Evolutionary conservation across 1,284 basidiomycete species (phyloP).

Genomic region (Pterulicium gracile): DNA sequence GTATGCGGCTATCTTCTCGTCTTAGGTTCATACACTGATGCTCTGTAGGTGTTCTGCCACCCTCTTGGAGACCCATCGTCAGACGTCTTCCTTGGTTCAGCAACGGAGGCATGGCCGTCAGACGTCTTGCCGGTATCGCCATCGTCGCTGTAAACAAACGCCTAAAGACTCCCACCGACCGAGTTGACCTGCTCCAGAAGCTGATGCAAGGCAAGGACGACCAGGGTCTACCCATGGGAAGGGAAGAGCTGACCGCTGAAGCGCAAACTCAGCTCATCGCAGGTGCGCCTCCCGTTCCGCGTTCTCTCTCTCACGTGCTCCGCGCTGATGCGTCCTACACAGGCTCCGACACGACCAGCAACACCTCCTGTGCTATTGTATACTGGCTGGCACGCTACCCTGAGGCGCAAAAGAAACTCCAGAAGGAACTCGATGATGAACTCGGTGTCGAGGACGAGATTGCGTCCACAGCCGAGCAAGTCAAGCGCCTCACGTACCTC

Average conservation of each 20-base stretch:
- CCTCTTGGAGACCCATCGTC: slow-evolving; percentile 58
- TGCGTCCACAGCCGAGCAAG: slow-evolving; percentile 43
- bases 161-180: slow-evolving; percentile 49
- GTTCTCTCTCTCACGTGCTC: slow-evolving; percentile 59
- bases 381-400: slow-evolving; percentile 72
- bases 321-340: slow-evolving; percentile 6
- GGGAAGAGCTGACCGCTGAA: slow-evolving; percentile 79
- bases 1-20: slow-evolving; percentile 14
- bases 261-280: slow-evolving; percentile 81
- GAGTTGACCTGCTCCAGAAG: slow-evolving; percentile 74
- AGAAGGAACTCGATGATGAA: slow-evolving; percentile 72
- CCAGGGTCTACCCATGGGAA: slow-evolving; percentile 68
- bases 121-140: slow-evolving; percentile 72
- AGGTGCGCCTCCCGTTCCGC: slow-evolving; percentile 57
- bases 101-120: slow-evolving; percentile 57
- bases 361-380: slow-evolving; percentile 78
- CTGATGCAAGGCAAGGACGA: slow-evolving; percentile 71
- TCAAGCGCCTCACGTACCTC: slow-evolving; percentile 67
- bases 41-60: slow-evolving; percentile 78
- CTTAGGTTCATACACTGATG: neutral
- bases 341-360: slow-evolving; percentile 15
- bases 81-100: slow-evolving; percentile 66
- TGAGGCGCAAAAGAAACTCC: slow-evolving; percentile 57
- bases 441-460: slow-evolving; percentile 48
- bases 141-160: slow-evolving; percentile 74